Conservation (phyloP, 2,329 filamentous ascomycete genomes). For the Hypoxylon sp. region DNA sequence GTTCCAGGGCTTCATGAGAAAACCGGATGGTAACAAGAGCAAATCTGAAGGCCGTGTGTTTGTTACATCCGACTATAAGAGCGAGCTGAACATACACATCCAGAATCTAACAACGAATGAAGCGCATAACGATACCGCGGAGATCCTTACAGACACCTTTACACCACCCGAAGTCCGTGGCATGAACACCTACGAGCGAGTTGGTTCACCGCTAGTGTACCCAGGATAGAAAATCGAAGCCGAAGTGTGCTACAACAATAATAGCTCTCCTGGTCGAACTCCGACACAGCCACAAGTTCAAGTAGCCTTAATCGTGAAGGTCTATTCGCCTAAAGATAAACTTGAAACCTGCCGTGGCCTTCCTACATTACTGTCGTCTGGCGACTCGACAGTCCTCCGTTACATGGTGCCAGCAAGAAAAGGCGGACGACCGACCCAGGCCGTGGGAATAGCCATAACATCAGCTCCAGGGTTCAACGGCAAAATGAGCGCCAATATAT, state of each 20-base stretch:
- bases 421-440: slow-evolving; percentile 40
- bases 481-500: too few species aligned
- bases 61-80: background rate
- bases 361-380: slow-evolving; percentile 9
- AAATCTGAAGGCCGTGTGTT: slow-evolving; percentile 13
- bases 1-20: slow-evolving; percentile 32
- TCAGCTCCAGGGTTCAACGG: too few species aligned
- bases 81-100: slow-evolving; percentile 18
- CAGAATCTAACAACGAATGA: background rate
- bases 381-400: slow-evolving; percentile 8
- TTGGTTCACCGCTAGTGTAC: slow-evolving; percentile 43
- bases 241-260: slow-evolving; percentile 18
- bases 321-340: slow-evolving; percentile 20
- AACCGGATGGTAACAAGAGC: background rate
- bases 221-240: slow-evolving; percentile 41
- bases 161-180: slow-evolving; percentile 34
- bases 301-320: slow-evolving; percentile 16
- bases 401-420: slow-evolving; percentile 40
- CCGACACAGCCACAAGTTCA: background rate
- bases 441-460: slow-evolving; percentile 38
- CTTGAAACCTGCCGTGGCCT: slow-evolving; percentile 9
- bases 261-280: too few species aligned
- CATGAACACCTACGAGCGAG: slow-evolving; percentile 39
- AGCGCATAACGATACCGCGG: slow-evolving; percentile 13
- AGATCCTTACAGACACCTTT: slow-evolving; percentile 43